These are phyloP conservation scores for Ogataea pilisensis DNA, from an alignment of 805 yeast species.

Conservation along the genomic window DNA sequence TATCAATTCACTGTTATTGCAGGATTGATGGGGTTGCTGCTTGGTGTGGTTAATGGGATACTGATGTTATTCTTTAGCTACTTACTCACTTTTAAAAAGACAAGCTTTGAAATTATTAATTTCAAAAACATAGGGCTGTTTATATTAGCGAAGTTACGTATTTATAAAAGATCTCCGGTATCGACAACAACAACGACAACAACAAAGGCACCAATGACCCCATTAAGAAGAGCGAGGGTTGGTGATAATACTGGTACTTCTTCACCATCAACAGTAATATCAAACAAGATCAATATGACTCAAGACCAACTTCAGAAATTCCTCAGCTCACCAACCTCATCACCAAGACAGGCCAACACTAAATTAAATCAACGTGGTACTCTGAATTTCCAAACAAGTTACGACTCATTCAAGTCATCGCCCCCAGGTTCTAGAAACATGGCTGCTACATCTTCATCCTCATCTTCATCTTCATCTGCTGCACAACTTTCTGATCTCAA, in stretches of 20 bases:
- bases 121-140: slow-evolving; percentile 1
- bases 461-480: too few relatives aligned
- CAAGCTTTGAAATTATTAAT: slow-evolving; percentile 7
- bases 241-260: too few relatives aligned
- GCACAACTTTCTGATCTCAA: slow-evolving; percentile 1
- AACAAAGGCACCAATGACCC: neutral
- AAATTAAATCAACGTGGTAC: too few relatives aligned
- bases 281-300: neutral
- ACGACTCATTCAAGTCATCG: too few relatives aligned
- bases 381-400: too few relatives aligned
- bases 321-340: neutral
- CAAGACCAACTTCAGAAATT: neutral
- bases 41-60: slow-evolving; percentile 19
- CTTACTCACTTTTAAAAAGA: slow-evolving; percentile 9
- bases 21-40: slow-evolving; percentile 17
- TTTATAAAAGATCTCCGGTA: neutral
- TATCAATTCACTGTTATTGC: slow-evolving; percentile 25
- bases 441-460: slow-evolving; percentile 16
- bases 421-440: neutral
- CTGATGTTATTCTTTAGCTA: slow-evolving; percentile 15
- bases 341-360: too few relatives aligned
- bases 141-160: neutral
- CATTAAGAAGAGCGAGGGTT: too few relatives aligned
- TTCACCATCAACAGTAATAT: too few relatives aligned
- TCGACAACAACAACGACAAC: neutral